phyloP scores from a whole-genome alignment of 148 eudicot species.

The Diospyros lotus region DNA sequence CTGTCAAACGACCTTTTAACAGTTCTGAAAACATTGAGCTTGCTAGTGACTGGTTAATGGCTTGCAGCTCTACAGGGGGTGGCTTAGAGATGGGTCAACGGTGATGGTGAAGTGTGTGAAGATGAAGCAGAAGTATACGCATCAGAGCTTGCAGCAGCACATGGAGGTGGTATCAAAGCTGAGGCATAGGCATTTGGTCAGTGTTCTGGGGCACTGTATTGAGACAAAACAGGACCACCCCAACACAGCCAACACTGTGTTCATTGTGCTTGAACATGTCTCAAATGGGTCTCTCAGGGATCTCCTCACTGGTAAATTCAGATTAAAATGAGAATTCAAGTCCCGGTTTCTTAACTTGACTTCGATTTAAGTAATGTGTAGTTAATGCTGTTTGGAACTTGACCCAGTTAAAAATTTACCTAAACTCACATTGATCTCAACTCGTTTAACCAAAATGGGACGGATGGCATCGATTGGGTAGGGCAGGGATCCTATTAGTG shows the following conservation, averaged over 20 bases:
- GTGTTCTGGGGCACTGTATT: slow-evolving; percentile 82
- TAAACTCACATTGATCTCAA: too few relatives aligned
- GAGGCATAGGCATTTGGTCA: slow-evolving; percentile 71
- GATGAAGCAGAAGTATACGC: slow-evolving; percentile 65
- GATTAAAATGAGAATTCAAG: too few relatives aligned
- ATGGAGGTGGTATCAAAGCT: slow-evolving; percentile 72
- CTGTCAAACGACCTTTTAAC: neutral
- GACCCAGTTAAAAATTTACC: too few relatives aligned
- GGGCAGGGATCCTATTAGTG: too few relatives aligned
- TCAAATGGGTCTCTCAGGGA: slow-evolving; percentile 72
- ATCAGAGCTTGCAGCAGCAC: slow-evolving; percentile 64
- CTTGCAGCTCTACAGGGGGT: slow-evolving; percentile 65
- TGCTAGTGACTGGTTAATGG: neutral
- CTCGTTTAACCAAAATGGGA: too few relatives aligned
- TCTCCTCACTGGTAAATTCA: slow-evolving; percentile 59
- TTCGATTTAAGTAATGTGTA: neutral
- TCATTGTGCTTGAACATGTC: slow-evolving; percentile 65
- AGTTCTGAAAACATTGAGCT: neutral
- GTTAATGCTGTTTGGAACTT: neutral
- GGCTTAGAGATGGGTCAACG: slow-evolving; percentile 63
- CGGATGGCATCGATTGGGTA: too few relatives aligned
- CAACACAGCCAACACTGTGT: slow-evolving; percentile 51
- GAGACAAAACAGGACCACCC: slow-evolving; percentile 62
- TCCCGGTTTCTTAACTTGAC: too few relatives aligned
- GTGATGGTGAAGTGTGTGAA: slow-evolving; percentile 66